Evolutionary conservation across 768 basidiomycete genomes (phyloP), one percentile per base, ranked within the genome.

Genomic region (Strobilomyces dryophilus): DNA sequence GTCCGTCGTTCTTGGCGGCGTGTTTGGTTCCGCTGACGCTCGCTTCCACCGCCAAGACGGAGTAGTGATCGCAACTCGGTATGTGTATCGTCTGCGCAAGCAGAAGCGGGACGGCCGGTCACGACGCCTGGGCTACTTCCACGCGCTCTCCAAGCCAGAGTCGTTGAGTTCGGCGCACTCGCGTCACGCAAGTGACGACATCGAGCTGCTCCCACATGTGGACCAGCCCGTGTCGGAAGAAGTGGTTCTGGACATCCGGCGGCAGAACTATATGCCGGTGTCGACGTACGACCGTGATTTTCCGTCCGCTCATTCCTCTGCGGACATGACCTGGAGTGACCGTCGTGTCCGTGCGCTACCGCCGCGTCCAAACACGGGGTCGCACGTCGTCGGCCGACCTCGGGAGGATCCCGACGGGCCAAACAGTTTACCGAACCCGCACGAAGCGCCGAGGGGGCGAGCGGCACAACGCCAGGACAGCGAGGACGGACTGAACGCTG

Each of bases 51-150:
- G 21, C 21, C 7, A 47, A 84, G 83, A 82, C 56, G 79, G 78
- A n/a, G 73, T 72, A 4, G 57, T 84, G 46, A 73, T 82, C 45
- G 75, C 76, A 5, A 76, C 79, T 14, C 77, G 81, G 8, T 83
- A 83, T 60, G 66, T 79, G 35, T 77, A 79, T 56, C 77, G 75
- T 57, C 64, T 84, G 15, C 72, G 76, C 49, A 66, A 60, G n/a
- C 76, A 82, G 60, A 83, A 83, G 65, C 67, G 74, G 18, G 70
- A 62, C 37, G 66, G 68, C 24, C 73, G 76, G 37, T 68, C 63
- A 14, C 63, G 63, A 27, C 66, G 65, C 18, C 39, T 70, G 48
- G 70, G 66, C n/a, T 69, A 62, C 32, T 71, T 68, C 31, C 69
- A 70, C 12, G 61, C 67, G 8, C 34, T 69, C 34, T 53, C 66